Conservation (phyloP, 2,329 filamentous ascomycete genomes). For the Cercospora sp. region DNA sequence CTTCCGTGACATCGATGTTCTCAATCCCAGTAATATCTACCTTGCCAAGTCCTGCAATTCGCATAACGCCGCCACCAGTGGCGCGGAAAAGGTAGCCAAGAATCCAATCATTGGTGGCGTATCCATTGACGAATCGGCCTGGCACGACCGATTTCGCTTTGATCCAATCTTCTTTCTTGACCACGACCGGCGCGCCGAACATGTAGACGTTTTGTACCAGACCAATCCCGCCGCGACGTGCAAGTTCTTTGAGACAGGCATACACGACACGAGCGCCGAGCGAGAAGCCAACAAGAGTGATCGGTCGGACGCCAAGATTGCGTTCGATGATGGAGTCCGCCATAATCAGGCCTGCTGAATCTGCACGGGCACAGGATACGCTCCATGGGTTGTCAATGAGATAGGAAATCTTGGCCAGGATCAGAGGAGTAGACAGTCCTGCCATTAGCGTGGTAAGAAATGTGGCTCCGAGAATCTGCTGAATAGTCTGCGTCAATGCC, state of each 20-base stretch:
- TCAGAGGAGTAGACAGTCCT: conserved; percentile 84
- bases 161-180: conserved; percentile 85
- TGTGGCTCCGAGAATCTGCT: conserved; percentile 90
- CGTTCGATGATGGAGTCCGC: conserved; percentile 91
- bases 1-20: conserved; percentile 82
- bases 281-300: conserved; percentile 93
- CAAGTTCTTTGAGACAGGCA: conserved; percentile 82
- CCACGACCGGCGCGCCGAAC: conserved; percentile 88
- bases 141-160: conserved; percentile 79
- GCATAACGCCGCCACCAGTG: conserved; percentile 86
- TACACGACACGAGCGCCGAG: conserved; percentile 91
- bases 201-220: conserved; percentile 93
- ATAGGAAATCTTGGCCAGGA: conserved; percentile 90
- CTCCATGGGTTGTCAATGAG: conserved; percentile 98
- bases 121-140: conserved; percentile 93
- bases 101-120: conserved; percentile 95
- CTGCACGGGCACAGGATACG: conserved; percentile 89
- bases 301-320: conserved; percentile 84
- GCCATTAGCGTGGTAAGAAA: conserved; percentile 89
- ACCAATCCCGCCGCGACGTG: conserved; percentile 78
- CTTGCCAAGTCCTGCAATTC: conserved; percentile 77
- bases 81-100: conserved; percentile 89
- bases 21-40: conserved; percentile 82
- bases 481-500: conserved; percentile 91
- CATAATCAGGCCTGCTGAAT: conserved; percentile 83